Evolutionary conservation across 345 rosid species (phyloP), one percentile per base, ranked within the genome.

Genomic region (Eucalyptus erythrocorys): DNA sequence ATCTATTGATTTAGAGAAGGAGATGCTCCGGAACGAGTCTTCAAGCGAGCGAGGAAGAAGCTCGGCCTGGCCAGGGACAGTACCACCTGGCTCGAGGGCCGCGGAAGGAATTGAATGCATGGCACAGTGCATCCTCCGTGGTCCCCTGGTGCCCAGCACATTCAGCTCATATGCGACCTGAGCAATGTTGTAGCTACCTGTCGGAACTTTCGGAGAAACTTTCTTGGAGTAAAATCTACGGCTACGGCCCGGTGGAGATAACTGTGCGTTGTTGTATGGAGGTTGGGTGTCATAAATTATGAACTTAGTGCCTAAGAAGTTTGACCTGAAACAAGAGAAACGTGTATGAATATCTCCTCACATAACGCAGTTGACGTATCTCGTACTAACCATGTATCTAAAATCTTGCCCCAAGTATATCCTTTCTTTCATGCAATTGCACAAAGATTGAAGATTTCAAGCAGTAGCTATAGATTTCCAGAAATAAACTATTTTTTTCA

Each of bases 21-120:
- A 92, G 87, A 93, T 90, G 90, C 94, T 92, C 87, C 94, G 91
- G 91, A 93, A 93, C 15, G 94, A 93, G 86, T 93, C 94, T 86
- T 92, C 94, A 22, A 93, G 93, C 11, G 93, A 89, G 61, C 93
- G 90, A 24, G 92, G 92, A 34, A 89, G 88, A 80, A 93, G 92
- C 91, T 90, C 92, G 4, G 93, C 91, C 79, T 92, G 93, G 61
- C 94, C 92, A 14, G 94, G 94, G 37, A 93, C 93, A 48, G 48
- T 88, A 57, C 94, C 94, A 8, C 94, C 93, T 4, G 93, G 91
- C 87, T 93, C 93, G 14, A 93, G 93, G 59, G 94, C 76, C 10
- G 89, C 87, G 22, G 89, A 82, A 27, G 93, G 94, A 76, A 93
- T 91, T 10, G 94, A 92, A 81, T 93, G 93, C 94, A 93, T 93